Base-by-base conservation (phyloP, 2,329 filamentous ascomycete genomes). In the Coniochaeta hoffmannii region DNA sequence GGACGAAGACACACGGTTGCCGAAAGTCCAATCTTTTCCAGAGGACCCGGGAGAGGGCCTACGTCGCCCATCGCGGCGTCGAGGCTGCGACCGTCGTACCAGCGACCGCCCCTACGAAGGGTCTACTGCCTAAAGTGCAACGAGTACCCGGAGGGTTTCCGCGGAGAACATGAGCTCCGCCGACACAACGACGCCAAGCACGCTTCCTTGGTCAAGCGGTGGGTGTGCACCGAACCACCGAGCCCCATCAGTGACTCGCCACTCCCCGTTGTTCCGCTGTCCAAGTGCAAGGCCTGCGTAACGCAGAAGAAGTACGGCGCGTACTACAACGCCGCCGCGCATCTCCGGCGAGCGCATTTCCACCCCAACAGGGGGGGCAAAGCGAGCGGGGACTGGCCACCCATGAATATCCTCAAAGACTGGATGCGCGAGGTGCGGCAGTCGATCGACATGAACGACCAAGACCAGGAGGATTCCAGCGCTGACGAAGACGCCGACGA, bases 151-250 rank as follows among this genome's bases (percentile, higher is more conserved):
- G 86, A 91, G 58, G 91, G 92, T 5, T 97, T 96, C 69, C 87
- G 92, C 49, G 92, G 92, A 56, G 90, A 95, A 55, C 92, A 96
- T 69, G 92, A 97, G 69, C 77, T 91, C 51, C 78, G 86, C 55
- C 79, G 88, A 56, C 88, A 92, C 67, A 76, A 73, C 17, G 79
- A 82, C 57, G 79, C 80, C 5, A 81, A 81, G 57, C 80, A 83
- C 60, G 78, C 80, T 3, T 73, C 77, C 10, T 64, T 79, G 34
- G 77, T 81, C 28, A 80, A 78, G 64, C 71, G 77, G 63, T 83
- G 78, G 78, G 74, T 82, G 17, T 82, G 79, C 66, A 76, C 73
- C 30, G 78, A 82, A 59, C 79, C 78, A 26, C 71, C 74, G 15
- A 69, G 60, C 36, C 59, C 68, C 50, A 61, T 68, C 44, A 58